Evolutionary conservation across 768 basidiomycete species (phyloP), one percentile per base, ranked within the genome.

Genomic region (Chalciporus piperatus): DNA sequence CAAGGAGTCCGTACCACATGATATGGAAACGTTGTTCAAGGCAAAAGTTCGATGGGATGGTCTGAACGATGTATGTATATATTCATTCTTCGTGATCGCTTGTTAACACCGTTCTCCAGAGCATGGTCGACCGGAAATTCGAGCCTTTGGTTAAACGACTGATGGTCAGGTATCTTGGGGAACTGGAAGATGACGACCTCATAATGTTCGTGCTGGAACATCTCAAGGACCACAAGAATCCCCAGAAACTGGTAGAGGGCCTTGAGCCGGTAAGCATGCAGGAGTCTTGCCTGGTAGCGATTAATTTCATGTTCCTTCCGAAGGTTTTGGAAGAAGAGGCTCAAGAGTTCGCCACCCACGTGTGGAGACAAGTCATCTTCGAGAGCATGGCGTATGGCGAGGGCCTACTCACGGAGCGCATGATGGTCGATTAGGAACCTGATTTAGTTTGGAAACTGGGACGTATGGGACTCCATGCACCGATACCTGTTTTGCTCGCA

Each of bases 291-390:
- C 22, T 37, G 28, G 33, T 14, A 47, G 33, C 37, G 6, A 30
- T 27, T n/a, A 32, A n/a, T 17, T 41, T 61, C 38, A 56, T 53
- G 14, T 12, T 13, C 0, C 37, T 40, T 22, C 25, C 10, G 35
- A 63, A 97, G 94, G 91, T 97, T 4, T 75, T 98, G 32, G 93
- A 93, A 65, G 94, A 96, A 68, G 94, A 98, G 66, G 93, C 94
- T 6, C 73, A 74, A 23, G 85, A 92, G 54, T 80, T 95, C 51
- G 76, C 82, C n/a, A 69, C 85, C 60, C 78, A 78, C 54, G 76
- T 97, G 43, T 98, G 94, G 94, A 83, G 92, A 48, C 89, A 92
- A 71, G 80, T 96, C 59, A 90, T 93, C 45, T 96, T 96, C 66
- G 94, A 98, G 76, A 93, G 92, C 62, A 88, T 92, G 82, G 90